A percentile compares a stretch with the other conserved stretches of the same genome.
Evolutionary conservation across 768 basidiomycete genomes (phyloP).

Genomic region (Saitozyma sp.): DNA sequence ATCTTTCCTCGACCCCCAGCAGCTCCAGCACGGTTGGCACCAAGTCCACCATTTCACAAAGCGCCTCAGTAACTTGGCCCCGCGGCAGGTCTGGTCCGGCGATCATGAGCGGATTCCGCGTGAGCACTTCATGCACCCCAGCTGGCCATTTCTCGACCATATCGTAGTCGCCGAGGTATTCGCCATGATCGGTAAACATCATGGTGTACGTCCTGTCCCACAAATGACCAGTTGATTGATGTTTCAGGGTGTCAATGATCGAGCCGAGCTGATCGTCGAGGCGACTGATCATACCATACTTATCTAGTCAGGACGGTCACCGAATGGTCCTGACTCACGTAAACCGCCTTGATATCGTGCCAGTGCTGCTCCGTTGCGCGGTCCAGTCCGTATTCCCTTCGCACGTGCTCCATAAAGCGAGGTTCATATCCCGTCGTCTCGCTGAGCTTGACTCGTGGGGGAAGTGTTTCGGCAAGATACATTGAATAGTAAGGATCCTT

Average conservation of each 20-base stretch:
- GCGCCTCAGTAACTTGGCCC: neutral
- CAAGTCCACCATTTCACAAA: slow-evolving; percentile 10
- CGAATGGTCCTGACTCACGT: neutral
- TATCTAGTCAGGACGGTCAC: too few species aligned
- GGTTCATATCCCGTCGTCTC: slow-evolving; percentile 9
- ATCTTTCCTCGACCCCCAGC: slow-evolving; percentile 1
- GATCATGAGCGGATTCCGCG: slow-evolving; percentile 9
- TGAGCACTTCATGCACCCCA: slow-evolving; percentile 6
- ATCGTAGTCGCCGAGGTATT: slow-evolving; percentile 10
- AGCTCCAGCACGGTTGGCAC: slow-evolving; percentile 10
- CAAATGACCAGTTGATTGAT: neutral
- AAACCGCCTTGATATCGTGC: slow-evolving; percentile 5
- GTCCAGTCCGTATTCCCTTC: slow-evolving; percentile 4
- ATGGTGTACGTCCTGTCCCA: slow-evolving; percentile 11
- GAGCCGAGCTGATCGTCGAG: slow-evolving; percentile 5
- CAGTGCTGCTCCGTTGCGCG: slow-evolving; percentile 7
- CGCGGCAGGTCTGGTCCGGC: slow-evolving; percentile 8
- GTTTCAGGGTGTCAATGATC: too few species aligned
- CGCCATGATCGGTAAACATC: slow-evolving; percentile 17
- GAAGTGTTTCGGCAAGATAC: too few species aligned
- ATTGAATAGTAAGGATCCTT: slow-evolving; percentile 6
- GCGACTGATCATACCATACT: slow-evolving; percentile 8
- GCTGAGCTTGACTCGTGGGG: slow-evolving; percentile 1
- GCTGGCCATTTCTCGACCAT: slow-evolving; percentile 12
- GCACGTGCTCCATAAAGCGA: neutral